Base-by-base conservation (phyloP, 257 asterid species). In the Mitragyna speciosa region DNA sequence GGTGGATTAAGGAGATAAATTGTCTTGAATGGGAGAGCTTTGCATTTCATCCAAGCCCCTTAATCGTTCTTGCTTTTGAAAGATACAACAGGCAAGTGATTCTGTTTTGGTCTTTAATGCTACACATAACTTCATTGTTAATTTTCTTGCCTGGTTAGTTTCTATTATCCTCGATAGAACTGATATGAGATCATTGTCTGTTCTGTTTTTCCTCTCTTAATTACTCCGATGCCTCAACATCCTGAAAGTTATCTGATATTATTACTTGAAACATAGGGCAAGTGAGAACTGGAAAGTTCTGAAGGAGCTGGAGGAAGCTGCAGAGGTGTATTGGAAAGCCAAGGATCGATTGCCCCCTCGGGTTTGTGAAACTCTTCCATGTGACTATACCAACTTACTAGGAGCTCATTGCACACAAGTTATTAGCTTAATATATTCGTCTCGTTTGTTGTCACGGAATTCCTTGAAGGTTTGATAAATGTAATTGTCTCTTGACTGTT, bases 21-120 rank as follows among this genome's bases (percentile, higher is more conserved):
- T 92, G 97, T 82, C 96, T 95, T 31, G 99, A 93, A 84, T 95
- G 99, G 98, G 99, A 95, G 90, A 95, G 97, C 87, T 95, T 95
- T 82, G 97, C 98, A 79, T 95, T 95, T 85, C 98, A 88, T 83
- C 99, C 99, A 47, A 95, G 99, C 87, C 99, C 99, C 15, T 86
- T 95, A 17, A 87, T 95, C 33, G 94, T 95, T 81, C 93, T 93
- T 47, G 90, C 90, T 79, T 93, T 95, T 22, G 99, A 93, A 86
- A 82, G 99, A 93, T 95, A 93, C 87, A 89, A 93, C 87, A 87
- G 96, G 99, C 77, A 75, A 89, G 84, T 83, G 30, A 54, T 20
- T 72, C 24, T 7, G 4, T 70, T 56, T 16, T 75, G 10, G 24
- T 41, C 48, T 36, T 81, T 47, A 64, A 15, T 22, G 72, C 69